Evolutionary conservation across 257 asterid genomes (phyloP).

Genomic region (Prunella vulgaris): DNA sequence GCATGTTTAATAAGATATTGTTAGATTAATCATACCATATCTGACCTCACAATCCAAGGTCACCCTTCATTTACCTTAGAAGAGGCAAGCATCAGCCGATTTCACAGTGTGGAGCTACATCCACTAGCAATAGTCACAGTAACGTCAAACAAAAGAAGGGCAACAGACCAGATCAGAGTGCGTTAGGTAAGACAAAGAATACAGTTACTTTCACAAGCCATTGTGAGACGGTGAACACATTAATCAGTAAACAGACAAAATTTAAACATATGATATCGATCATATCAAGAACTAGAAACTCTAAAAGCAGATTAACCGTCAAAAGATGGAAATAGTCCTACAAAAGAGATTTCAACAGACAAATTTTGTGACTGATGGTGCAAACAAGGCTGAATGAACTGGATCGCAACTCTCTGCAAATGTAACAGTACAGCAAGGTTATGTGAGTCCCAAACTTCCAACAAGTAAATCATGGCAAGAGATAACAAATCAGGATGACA

Average conservation of each 20-base stretch:
- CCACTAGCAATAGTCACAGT: slow-evolving; percentile 25
- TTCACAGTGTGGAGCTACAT: slow-evolving; percentile 33
- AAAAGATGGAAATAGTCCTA: slow-evolving; percentile 42
- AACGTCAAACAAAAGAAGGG: slow-evolving; percentile 13
- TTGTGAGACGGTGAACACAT: slow-evolving; percentile 29
- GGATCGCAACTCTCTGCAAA: slow-evolving; percentile 71
- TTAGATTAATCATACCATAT: slow-evolving; percentile 41
- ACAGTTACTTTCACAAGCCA: slow-evolving; percentile 20
- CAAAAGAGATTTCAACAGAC: slow-evolving; percentile 44
- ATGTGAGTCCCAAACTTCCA: slow-evolving; percentile 99
- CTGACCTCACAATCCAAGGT: slow-evolving; percentile 41
- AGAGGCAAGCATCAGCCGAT: slow-evolving; percentile 42
- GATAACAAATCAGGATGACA: slow-evolving; percentile 79
- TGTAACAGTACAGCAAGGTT: slow-evolving; percentile 93
- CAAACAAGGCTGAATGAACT: slow-evolving; percentile 35
- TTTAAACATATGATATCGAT: slow-evolving; percentile 26
- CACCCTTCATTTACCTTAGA: slow-evolving; percentile 36
- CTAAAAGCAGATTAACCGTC: slow-evolving; percentile 39
- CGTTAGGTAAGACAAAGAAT: slow-evolving; percentile 26
- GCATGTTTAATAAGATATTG: slow-evolving; percentile 6
- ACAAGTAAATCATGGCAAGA: slow-evolving; percentile 85
- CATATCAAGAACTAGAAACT: slow-evolving; percentile 28
- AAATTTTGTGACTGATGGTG: slow-evolving; percentile 29
- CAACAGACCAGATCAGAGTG: slow-evolving; percentile 14
- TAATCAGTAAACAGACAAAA: slow-evolving; percentile 37